Evolutionary conservation across 1,139 yeast species (phyloP), one percentile per base, ranked within the genome.

Genomic region (Blastobotrys capitulatus): DNA sequence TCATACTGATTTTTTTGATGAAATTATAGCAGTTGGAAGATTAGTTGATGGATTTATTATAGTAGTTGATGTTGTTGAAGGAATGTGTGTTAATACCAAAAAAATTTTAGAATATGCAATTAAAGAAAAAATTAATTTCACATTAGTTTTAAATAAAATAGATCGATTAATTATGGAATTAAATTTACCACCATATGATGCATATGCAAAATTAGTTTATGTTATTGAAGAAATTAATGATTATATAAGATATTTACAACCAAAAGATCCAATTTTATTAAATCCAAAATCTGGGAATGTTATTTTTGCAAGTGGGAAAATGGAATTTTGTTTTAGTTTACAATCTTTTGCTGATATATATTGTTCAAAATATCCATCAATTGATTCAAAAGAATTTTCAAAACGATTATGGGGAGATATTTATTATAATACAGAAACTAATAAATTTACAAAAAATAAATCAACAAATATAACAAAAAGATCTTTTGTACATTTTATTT

Each of bases 21-120:
- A 92, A 59, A 70, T 80, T 2, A 73, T 79, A 0, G 75, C 80
- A 0, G 77, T 85, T 0, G 64, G 83, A 19, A 66, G 79, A 29
- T 72, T 81, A 1, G 77, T 77, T 0, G 97, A 92, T 56, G 81
- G 84, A 1, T 79, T 78, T 0, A 70, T 83, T 0, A 65, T 90
- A 1, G 85, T 88, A 1, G 71, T 92, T n/a, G 98, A 94, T 65
- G 83, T 77, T 1, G 82, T 88, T 0, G 96, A 90, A 62, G 97
- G 97, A 0, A 62, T 88, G 12, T 78, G 84, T 1, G 67, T 74
- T 20, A 71, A 79, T 41, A 78, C 82, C 25, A 73, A 74, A 54
- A 59, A 69, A 26, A 68, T 79, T 0, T 62, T 87, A 2, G 70
- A 76, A 38, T 75, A 76, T 51, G 77, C 81, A 0, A 53, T 84